Base-by-base conservation (phyloP, 805 yeast species). In the Candida krabiensis region DNA sequence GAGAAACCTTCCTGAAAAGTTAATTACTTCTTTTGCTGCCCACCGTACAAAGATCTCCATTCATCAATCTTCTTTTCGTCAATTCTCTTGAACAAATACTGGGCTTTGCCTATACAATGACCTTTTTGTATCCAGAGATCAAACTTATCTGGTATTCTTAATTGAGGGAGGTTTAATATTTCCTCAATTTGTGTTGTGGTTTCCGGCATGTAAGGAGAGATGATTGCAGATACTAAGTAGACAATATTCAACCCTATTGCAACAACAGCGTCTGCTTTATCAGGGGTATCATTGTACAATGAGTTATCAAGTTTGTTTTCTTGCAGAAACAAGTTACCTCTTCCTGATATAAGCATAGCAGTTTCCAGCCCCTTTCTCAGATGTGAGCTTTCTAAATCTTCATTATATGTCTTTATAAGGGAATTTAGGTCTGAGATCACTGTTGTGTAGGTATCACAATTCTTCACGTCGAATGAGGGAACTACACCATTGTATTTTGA, bases 251-350 rank as follows among this genome's bases (percentile, higher is more conserved):
- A 71, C 43, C 95, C 97, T 37, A 87, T 84, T 47, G 86, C 96
- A 39, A 93, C 86, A 36, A 91, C 96, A 3, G 96, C 96, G 57
- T 89, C 96, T 11, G 96, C 78, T 55, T 79, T 80, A 23, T 75
- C 86, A 30, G 96, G 95, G 33, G 67, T 61, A 56, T 87, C 79
- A 39, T 79, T 77, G 64, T 80, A 87, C 49, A 90, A 71, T 8
- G 86, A 71, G 73, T 93, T 93, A 65, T 91, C 98, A 55, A 93
- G 75, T 68, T 90, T 90, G 70, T 90, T 89, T 35, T 91, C 99
- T 69, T 93, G 99, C 62, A 93, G 75, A 75, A 91, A 93, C 63
- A 75, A 85, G 68, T 93, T 93, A 65, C 99, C 99, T 55, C 96
- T 80, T 15, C 95, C 79, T 41, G 96, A 85, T 40, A 93, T 70